Evolutionary conservation across 1,139 yeast genomes (phyloP), one percentile per base, ranked within the genome.

Genomic region (Nematodospora anomalae): DNA sequence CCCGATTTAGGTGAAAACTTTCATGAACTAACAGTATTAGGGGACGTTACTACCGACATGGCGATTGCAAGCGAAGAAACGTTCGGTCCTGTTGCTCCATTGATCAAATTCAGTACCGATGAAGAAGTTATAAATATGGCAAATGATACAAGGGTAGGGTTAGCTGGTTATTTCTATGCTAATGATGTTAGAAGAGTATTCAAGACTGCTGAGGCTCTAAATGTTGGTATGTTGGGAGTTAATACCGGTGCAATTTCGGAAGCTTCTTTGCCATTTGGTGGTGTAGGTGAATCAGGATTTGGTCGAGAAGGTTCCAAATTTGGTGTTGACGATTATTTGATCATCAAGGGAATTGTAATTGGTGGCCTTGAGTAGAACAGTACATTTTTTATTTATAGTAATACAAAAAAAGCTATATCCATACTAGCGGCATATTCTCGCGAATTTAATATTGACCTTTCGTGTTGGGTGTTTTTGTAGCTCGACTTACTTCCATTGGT

Each of bases 61-160:
- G 55, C 61, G 39, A 83, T 88, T 16, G 68, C 79, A 41, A 53
- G 64, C 22, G 94, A 87, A 50, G 97, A 89, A 63, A 87, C 95
- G 1, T 89, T 89, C 58, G 97, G 96, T 9, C 97, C 97, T 4
- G 69, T 89, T 31, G 94, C 92, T 37, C 92, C 94, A 1, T 61
- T 89, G 28, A 74, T 84, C 46, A 74, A 76, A 44, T 83, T 88
- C 58, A 65, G 69, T 11, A 61, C 77, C 18, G 80, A 79, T 34
- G 85, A 83, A 39, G 87, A 87, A 53, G 96, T 80, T 9, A 59
- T 89, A 25, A 61, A 59, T 21, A 60, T 71, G 50, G 94, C 95
- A 21, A 89, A 89, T 59, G 74, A 75, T 46, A 76, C 82, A 10
- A 62, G 60, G 0, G 71, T 66, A 28, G 76, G 76, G 6, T 63